Conservation (phyloP, 2,329 filamentous ascomycete species). For the Aschersonia sp. region DNA sequence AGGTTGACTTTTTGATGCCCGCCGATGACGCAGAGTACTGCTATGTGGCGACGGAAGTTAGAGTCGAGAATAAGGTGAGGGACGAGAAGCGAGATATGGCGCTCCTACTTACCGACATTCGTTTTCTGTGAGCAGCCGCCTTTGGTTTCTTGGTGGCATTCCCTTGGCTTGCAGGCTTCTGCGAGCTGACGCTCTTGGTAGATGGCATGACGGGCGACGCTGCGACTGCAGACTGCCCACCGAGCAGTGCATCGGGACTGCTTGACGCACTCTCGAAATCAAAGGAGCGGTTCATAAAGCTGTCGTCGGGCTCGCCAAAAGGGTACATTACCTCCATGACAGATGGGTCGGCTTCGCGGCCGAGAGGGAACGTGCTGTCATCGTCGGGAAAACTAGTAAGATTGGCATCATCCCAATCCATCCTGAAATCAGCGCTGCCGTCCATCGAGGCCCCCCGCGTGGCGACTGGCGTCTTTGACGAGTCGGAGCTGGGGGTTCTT, state of each 20-base stretch:
- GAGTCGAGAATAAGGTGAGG: background rate
- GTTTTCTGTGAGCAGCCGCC: constrained; percentile 20
- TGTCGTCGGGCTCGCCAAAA: constrained; percentile 22
- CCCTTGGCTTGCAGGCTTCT: constrained; percentile 9
- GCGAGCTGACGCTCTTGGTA: constrained; percentile 16
- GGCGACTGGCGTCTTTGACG: constrained; percentile 24
- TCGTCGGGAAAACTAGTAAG: constrained; percentile 22
- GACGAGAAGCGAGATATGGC: constrained; percentile 4
- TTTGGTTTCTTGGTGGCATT: constrained; percentile 9
- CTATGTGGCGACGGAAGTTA: constrained; percentile 21
- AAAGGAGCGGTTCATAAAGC: constrained; percentile 34
- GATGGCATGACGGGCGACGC: background rate
- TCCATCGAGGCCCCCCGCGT: constrained; percentile 18
- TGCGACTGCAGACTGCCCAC: constrained; percentile 3
- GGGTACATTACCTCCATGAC: constrained; percentile 15
- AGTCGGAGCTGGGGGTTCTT: constrained; percentile 29
- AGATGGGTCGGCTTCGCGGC: constrained; percentile 11
- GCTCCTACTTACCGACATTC: constrained; percentile 22
- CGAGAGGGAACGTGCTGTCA: constrained; percentile 20
- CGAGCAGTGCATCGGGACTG: constrained; percentile 30
- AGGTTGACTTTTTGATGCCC: constrained; percentile 28
- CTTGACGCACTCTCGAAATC: constrained; percentile 45
- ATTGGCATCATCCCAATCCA: constrained; percentile 26
- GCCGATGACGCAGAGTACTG: constrained; percentile 36
- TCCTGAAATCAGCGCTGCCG: constrained; percentile 23